Percentiles rank a stretch among this genome's conserved stretches.
phyloP scores from a whole-genome alignment of 2,329 filamentous ascomycete genomes.

The Fusarium compactum region DNA sequence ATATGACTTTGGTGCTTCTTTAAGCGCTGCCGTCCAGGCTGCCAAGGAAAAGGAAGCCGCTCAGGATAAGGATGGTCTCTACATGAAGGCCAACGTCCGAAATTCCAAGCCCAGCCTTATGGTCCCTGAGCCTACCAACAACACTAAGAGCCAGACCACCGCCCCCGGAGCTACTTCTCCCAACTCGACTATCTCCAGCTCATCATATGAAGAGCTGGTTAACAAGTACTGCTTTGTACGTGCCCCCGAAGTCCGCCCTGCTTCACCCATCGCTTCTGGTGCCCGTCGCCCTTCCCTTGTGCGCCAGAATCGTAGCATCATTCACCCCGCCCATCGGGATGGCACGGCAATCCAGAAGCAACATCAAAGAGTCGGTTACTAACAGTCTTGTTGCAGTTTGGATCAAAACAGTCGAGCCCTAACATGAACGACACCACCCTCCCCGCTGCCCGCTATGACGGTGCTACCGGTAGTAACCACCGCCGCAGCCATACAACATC shows the following conservation, averaged over 20 bases:
- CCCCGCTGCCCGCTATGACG: conserved; percentile 55
- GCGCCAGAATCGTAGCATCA: conserved; percentile 28
- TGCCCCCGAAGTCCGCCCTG: conserved; percentile 62
- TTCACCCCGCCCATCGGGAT: conserved; percentile 30
- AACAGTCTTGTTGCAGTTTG: conserved; percentile 65
- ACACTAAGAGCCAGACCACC: conserved; percentile 24
- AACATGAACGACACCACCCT: conserved; percentile 63
- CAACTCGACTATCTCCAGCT: conserved; percentile 75
- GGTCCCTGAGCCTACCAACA: conserved; percentile 39
- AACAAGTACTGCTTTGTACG: conserved; percentile 99
- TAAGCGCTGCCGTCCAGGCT: conserved; percentile 83
- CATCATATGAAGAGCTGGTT: conserved; percentile 95
- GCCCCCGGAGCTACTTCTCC: conserved; percentile 63
- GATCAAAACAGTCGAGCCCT: conserved; percentile 68
- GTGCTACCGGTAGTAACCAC: conserved; percentile 19
- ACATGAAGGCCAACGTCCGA: conserved; percentile 64
- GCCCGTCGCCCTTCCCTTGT: conserved; percentile 38
- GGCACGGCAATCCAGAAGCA: conserved; percentile 36
- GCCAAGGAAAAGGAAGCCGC: conserved; percentile 74
- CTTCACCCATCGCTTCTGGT: conserved; percentile 38
- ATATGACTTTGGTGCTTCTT: conserved; percentile 95
- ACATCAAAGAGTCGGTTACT: conserved; percentile 52
- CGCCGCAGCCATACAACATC: conserved; percentile 24
- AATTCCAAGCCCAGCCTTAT: conserved; percentile 45
- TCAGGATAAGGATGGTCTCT: conserved; percentile 69